Evolutionary conservation across 2,329 filamentous ascomycete genomes (phyloP), one percentile per base, ranked within the genome.

Genomic region (Aspergillus oerlinghausenensis): DNA sequence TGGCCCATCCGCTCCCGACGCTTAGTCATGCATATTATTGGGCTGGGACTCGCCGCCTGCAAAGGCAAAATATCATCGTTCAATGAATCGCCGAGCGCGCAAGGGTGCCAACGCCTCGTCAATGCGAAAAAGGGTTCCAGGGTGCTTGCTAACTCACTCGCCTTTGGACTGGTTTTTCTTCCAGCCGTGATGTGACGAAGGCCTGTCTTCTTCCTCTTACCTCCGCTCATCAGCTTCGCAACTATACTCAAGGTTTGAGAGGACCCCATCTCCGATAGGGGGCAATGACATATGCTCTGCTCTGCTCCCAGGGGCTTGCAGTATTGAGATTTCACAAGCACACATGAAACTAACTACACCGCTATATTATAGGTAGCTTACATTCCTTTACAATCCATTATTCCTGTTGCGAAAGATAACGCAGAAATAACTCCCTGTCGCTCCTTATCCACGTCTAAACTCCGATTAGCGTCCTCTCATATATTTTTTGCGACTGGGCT

Each of bases 1-100:
- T 61, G 63, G 59, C 56, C 54, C 40, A 29, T 52, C 56, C 49
- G 59, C 50, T 57, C 48, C 50, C 49, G 49, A 52, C 47, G 61
- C 62, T 67, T 57, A 67, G 58, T 67, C 64, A 56, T 52, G 19
- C 25, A 47, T 21, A 26, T 51, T 52, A 10, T 10, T n/a, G 43
- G 14, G 23, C 11, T 23, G 21, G 21, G 43, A 59, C 61, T 62
- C 43, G 55, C 60, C 53, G 51, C 29, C 23, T 1, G 52, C 47
- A 65, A 58, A 65, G 52, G 63, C 64, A 67, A 57, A 53, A 40
- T 29, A 35, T 49, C 14, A 21, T 57, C 42, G 26, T 17, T 11
- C 53, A 42, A 51, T 21, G 48, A 49, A 58, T 53, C 53, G 35
- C 19, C 10, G 11, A 35, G 21, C 11, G n/a, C 43, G 21, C n/a